These are phyloP conservation scores for Zygosaccharomyces pseudobailii DNA, from an alignment of 1,139 yeast species.

Conservation along the genomic window DNA sequence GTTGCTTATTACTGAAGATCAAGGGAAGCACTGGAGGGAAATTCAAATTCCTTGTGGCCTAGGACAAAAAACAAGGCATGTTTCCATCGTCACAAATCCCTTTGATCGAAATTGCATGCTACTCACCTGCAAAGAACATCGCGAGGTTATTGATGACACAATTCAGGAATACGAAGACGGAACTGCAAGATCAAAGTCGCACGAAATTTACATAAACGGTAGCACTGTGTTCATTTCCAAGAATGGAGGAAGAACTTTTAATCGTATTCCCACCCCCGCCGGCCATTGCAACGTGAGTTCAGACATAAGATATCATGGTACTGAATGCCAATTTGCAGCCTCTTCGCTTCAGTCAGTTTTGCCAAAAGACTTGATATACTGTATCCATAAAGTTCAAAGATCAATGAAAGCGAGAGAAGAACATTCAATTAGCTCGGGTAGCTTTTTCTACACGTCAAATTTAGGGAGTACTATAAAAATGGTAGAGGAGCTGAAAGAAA, in stretches of 20 bases:
- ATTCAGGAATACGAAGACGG: background rate
- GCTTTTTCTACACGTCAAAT: conserved; percentile 11
- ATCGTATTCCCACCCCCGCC: conserved; percentile 5
- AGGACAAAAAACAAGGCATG: background rate
- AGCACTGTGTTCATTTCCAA: conserved; percentile 9
- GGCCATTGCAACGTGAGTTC: background rate
- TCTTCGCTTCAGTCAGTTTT: conserved; percentile 12
- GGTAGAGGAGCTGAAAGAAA: conserved; percentile 18
- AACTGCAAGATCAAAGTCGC: background rate
- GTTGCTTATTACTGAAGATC: conserved; percentile 24
- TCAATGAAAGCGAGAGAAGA: conserved; percentile 8
- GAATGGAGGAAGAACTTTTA: conserved; percentile 21
- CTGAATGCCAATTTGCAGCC: conserved; percentile 5
- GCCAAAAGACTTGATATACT: conserved; percentile 8
- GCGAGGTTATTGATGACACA: background rate
- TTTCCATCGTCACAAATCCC: conserved; percentile 14
- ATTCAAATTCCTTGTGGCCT: background rate
- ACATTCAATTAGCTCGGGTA: background rate
- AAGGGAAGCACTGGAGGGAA: conserved; percentile 26
- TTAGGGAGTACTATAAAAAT: conserved; percentile 15
- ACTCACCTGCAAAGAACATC: conserved; percentile 5
- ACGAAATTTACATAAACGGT: background rate
- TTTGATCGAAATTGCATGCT: conserved; percentile 9
- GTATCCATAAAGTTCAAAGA: background rate
- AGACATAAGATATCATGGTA: background rate